phyloP scores from a whole-genome alignment of 2,329 filamentous ascomycete genomes.

The Apiospora marii region DNA sequence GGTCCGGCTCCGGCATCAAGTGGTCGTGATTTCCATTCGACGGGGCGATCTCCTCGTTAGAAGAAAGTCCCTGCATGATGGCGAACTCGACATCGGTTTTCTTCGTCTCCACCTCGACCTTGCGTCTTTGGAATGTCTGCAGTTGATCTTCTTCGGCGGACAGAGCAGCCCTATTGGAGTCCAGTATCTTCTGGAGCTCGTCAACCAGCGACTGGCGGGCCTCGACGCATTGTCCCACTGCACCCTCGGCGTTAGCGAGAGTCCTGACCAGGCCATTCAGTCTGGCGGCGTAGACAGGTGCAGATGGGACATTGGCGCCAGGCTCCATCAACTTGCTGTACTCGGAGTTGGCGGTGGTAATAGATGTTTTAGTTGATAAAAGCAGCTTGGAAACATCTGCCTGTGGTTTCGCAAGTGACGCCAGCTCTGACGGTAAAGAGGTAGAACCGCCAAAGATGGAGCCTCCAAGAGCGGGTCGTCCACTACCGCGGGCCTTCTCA shows the following conservation, averaged over 20 bases:
- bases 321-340: constrained; percentile 85
- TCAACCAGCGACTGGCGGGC: constrained; percentile 80
- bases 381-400: constrained; percentile 77
- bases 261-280: constrained; percentile 90
- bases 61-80: constrained; percentile 84
- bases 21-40: constrained; percentile 55
- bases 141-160: constrained; percentile 73
- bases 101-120: constrained; percentile 77
- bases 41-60: constrained; percentile 59
- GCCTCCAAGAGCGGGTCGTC: constrained; percentile 59
- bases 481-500: constrained; percentile 64
- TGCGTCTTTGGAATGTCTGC: constrained; percentile 70
- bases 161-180: constrained; percentile 74
- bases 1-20: constrained; percentile 66
- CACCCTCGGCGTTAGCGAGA: constrained; percentile 85
- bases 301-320: constrained; percentile 72
- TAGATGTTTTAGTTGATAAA: constrained; percentile 69
- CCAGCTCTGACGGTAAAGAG: constrained; percentile 77
- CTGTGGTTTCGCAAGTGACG: constrained; percentile 76
- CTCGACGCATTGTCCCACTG: constrained; percentile 88
- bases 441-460: constrained; percentile 73
- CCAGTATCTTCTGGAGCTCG: constrained; percentile 83
- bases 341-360: constrained; percentile 78
- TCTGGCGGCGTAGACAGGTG: constrained; percentile 90
- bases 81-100: constrained; percentile 89